Evolutionary conservation across 2,329 filamentous ascomycete species (phyloP), one percentile per base, ranked within the genome.

Genomic region (Botrytis deweyae): DNA sequence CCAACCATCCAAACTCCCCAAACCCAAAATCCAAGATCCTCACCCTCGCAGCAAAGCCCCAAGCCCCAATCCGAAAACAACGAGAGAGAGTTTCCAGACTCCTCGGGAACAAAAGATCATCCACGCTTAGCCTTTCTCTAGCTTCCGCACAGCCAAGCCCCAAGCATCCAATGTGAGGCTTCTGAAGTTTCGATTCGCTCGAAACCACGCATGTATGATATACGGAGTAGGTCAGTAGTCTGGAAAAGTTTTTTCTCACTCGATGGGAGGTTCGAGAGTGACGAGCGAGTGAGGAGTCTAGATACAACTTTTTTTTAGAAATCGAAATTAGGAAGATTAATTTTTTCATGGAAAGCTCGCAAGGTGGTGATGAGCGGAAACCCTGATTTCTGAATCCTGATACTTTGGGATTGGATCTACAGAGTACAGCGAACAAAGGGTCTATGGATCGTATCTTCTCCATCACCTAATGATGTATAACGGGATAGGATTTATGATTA

Each of bases 41-140:
- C 25, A n/a, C 49, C 22, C 46, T 25, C 20, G 46, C 46, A 49
- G 46, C 46, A 49, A 49, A 49, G 46, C 46, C 46, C 46, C 46
- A 49, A 49, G 46, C 42, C 44, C 33, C 33, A 33, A 33, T 33
- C 33, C 33, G 33, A 33, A 33, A 33, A 33, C 33, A 33, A 33
- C 33, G 33, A 33, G 33, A 33, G 33, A 33, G 8, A 25, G 36
- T 63, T 40, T 63, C 61, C 61, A 63, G 38, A 63, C 61, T 63
- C 61, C 61, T 63, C 61, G 40, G n/a, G 63, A 65, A 20, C 40
- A 46, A 33, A 65, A 46, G 40, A 65, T 65, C 63, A 18, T 55
- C 22, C 61, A 63, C 36, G 18, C 25, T 25, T 63, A 42, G 12
- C 61, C 25, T 63, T 42, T 63, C 52, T 55, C 52, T 55, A 55